phyloP scores from a whole-genome alignment of 108 stramenopile genomes.

The Discostella pseudostelligera region DNA sequence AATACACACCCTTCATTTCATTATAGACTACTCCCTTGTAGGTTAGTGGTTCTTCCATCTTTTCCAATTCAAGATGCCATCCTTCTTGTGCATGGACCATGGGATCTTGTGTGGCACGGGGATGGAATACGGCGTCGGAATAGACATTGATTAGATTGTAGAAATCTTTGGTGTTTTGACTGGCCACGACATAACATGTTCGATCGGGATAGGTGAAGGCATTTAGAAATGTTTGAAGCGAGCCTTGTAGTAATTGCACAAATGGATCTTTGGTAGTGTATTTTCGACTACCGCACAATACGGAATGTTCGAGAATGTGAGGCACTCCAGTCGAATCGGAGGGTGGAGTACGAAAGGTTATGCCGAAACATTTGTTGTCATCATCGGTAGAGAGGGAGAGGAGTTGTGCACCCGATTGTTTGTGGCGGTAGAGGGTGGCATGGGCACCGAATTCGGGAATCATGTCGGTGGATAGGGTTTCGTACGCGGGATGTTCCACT shows the following conservation, averaged over 20 bases:
- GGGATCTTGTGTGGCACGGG: constrained; percentile 88
- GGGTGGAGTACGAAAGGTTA: constrained; percentile 97
- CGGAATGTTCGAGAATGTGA: constrained; percentile 98
- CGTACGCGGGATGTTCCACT: constrained; percentile 76
- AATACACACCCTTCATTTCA: constrained; percentile 99
- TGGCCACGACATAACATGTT: constrained; percentile 98
- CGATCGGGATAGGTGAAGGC: constrained; percentile 98
- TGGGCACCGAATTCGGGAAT: constrained; percentile 83
- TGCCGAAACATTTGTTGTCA: constrained; percentile 99
- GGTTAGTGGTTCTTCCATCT: constrained; percentile 78
- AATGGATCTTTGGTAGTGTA: constrained; percentile 99
- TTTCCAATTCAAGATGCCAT: constrained; percentile 96
- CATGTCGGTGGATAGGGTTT: constrained; percentile 66
- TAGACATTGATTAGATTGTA: constrained; percentile 99
- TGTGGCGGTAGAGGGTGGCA: constrained; percentile 92
- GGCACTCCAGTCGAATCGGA: constrained; percentile 96
- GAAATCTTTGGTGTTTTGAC: constrained; percentile 97
- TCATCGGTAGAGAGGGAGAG: constrained; percentile 91
- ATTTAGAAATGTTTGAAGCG: constrained; percentile 97
- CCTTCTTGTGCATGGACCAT: constrained; percentile 96
- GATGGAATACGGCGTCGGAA: constrained; percentile 95
- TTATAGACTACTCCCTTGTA: constrained; percentile 99
- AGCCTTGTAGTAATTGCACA: constrained; percentile 93
- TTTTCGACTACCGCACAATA: constrained; percentile 95
- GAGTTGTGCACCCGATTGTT: constrained; percentile 86